Evolutionary conservation across 306 rosid species (phyloP), one percentile per base, ranked within the genome.

Genomic region (Vigna hirtella): DNA sequence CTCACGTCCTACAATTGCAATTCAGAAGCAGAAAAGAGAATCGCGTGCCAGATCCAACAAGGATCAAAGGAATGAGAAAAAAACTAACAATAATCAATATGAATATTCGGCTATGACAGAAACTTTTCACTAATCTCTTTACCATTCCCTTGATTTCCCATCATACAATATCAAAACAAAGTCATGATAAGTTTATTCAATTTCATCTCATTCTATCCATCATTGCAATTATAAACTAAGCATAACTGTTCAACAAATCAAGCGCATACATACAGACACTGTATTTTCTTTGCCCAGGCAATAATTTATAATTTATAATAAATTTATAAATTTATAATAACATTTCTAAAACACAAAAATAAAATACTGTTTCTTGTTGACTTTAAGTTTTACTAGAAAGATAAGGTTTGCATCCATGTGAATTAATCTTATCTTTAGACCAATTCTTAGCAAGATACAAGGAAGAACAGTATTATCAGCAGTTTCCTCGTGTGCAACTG

Each of bases 401-500:
- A 26, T 26, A 26, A 26, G 28, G 28, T 26, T 26, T 26, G 28
- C 28, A 26, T 26, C 28, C 28, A 24, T 26, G 28, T 26, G 28
- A 26, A 26, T 2, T 26, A 3, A 26, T 26, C 28, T 26, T 2
- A 26, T 26, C 2, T 26, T 26, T 26, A 2, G 28, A 26, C 1
- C 28, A 26, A 26, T 26, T 26, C 28, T 26, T 26, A 26, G 26
- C n/a, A 72, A n/a, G 75, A 53, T 15, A 36, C 11, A 30, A 72
- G 96, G 91, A 74, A 93, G 89, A 70, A 85, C 84, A 65, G 85
- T 9, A 78, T 69, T 83, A 70, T 69, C 82, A 66, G 81, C 93
- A 70, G 89, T 92, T 75, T 89, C 83, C 52, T 89, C 91, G 64
- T 85, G 85, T 59, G 83, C 88, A 87, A 83, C 91, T 6, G 91